Base-by-base conservation (phyloP, 2,329 filamentous ascomycete genomes). In the Penicillium sp. region DNA sequence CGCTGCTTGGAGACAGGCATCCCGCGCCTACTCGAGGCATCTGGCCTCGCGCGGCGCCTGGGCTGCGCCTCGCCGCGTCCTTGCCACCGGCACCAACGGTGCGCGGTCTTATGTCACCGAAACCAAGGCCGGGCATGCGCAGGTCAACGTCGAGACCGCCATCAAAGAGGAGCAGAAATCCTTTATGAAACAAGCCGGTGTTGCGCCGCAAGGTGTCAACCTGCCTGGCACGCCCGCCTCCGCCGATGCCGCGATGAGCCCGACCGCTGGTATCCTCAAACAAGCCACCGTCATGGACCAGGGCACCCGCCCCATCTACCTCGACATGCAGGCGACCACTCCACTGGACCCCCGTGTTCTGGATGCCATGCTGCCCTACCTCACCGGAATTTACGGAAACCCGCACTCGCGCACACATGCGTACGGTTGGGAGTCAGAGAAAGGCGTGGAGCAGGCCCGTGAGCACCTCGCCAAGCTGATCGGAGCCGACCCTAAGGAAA, bases 351-450 rank as follows among this genome's bases (percentile, higher is more conserved):
- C 93, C 16, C 81, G 93, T 51, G 93, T 98, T 20, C 78, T 98
- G 31, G 93, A 98, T 67, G 86, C 88, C 40, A 98, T 98, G 93
- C 78, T 98, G 28, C 93, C 93, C 0, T 98, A 81, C 69, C 89
- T 90, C 64, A 91, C 90, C 23, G 89, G 90, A 48, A 79, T 94
- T 33, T 98, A 94, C 63, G 93, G 93, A 54, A 98, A 98, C 68
- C 93, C 93, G 26, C 93, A 98, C 67, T 97, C 91, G 40, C 81
- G 91, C 60, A 98, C 93, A 41, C 93, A 98, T 68, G 90, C 93
- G 16, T 98, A 98, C 67, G 93, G 93, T 35, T 98, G 93, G 93
- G 93, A 98, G 73, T 94, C 86, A 37, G 93, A 98, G 61, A 88
- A 90, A 70, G 91, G 87, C 0, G 84, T 94, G 15, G 93, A 98